These are phyloP conservation scores for Gossypium anomalum DNA, from an alignment of 345 rosid species.

Conservation along the genomic window DNA sequence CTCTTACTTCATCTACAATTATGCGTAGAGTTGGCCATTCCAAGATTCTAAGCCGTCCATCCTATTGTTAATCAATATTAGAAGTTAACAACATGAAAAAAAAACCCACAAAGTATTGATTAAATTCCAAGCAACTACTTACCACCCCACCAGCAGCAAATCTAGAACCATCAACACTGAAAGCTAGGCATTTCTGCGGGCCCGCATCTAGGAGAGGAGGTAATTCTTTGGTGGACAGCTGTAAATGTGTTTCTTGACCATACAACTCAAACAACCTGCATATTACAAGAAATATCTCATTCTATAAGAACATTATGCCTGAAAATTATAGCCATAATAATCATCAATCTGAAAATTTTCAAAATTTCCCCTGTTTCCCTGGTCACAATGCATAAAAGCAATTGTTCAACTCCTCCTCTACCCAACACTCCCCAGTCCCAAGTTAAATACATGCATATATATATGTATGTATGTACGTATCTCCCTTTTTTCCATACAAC, in stretches of 20 bases:
- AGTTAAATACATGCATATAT: too few relatives aligned
- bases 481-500: neutral
- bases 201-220: constrained; percentile 63
- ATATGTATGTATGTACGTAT: neutral
- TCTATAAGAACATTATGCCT: neutral
- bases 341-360: neutral
- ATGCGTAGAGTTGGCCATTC: constrained; percentile 74
- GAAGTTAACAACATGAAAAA: constrained; percentile 11
- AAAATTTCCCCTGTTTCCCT: neutral
- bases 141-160: constrained; percentile 88
- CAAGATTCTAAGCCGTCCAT: constrained; percentile 83
- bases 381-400: neutral
- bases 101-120: neutral
- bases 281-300: constrained; percentile 12
- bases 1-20: constrained; percentile 71
- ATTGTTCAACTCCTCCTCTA: neutral
- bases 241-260: constrained; percentile 40
- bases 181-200: constrained; percentile 72
- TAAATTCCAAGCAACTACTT: constrained; percentile 25
- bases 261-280: constrained; percentile 73
- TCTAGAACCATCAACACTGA: constrained; percentile 88
- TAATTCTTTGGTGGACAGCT: constrained; percentile 51
- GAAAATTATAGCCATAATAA: neutral
- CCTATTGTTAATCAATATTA: constrained; percentile 40
- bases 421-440: neutral